Conservation (phyloP, 2,329 filamentous ascomycete species). For the Penicillium sp. region DNA sequence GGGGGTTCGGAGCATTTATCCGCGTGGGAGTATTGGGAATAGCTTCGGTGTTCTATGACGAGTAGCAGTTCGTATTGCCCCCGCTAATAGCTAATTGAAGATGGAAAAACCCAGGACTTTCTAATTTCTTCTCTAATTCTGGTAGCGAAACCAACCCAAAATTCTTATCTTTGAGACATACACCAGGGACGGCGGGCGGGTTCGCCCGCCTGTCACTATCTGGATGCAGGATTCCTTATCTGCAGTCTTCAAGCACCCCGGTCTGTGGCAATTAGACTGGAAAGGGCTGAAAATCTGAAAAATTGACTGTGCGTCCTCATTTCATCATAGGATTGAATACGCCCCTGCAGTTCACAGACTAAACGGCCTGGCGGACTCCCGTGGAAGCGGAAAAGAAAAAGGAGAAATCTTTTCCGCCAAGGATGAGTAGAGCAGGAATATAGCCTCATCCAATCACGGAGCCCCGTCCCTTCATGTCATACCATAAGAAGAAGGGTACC, state of each 20-base stretch:
- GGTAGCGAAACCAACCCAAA: neutral
- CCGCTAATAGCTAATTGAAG: neutral
- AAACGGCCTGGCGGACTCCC: neutral
- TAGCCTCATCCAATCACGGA: slow-evolving; percentile 2
- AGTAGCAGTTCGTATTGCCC: neutral
- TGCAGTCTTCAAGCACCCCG: neutral
- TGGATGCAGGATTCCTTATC: slow-evolving; percentile 2
- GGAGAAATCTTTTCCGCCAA: slow-evolving; percentile 16
- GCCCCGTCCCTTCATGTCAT: neutral
- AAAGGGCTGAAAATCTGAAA: neutral
- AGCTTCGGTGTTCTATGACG: neutral
- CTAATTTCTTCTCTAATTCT: neutral
- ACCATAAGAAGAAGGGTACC: slow-evolving; percentile 5
- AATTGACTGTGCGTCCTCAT: neutral
- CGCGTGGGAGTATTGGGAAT: no score
- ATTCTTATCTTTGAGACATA: slow-evolving; percentile 14
- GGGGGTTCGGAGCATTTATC: no score
- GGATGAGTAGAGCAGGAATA: neutral
- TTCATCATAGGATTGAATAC: neutral
- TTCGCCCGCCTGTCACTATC: neutral
- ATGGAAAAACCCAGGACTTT: neutral
- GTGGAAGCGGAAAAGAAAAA: slow-evolving; percentile 5
- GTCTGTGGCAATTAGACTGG: neutral
- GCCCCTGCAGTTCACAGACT: neutral
- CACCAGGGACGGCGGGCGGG: neutral